Evolutionary conservation across 495 filamentous ascomycete species (phyloP).

Genomic region (Oidiodendron maius): DNA sequence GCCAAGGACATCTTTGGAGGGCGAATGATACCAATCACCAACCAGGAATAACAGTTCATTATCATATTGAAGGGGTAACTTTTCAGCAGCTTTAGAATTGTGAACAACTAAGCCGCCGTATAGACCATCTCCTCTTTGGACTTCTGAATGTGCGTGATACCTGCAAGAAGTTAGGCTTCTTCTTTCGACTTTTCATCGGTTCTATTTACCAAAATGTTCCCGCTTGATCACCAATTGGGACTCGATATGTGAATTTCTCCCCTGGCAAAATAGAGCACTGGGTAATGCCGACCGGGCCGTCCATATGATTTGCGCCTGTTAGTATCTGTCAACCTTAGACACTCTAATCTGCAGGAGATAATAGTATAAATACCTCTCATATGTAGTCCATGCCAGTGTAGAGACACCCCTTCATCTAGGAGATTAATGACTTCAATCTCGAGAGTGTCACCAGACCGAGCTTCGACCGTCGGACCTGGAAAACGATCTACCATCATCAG

Average conservation of each 20-base stretch:
- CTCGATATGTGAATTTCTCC: slow-evolving; percentile 42
- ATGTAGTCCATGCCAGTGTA: slow-evolving; percentile 55
- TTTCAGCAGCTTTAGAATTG: slow-evolving; percentile 27
- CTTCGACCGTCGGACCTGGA: slow-evolving; percentile 55
- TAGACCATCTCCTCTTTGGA: slow-evolving; percentile 41
- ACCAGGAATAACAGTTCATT: slow-evolving; percentile 38
- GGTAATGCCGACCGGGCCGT: slow-evolving; percentile 52
- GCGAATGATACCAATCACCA: slow-evolving; percentile 48
- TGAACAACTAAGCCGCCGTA: slow-evolving; percentile 52
- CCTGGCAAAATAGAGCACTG: slow-evolving; percentile 41
- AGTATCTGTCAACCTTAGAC: background rate
- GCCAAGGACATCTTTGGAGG: slow-evolving; percentile 27
- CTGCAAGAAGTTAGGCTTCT: background rate
- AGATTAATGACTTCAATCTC: slow-evolving; percentile 53
- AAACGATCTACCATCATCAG: slow-evolving; percentile 8
- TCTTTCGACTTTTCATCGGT: background rate
- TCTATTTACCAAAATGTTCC: slow-evolving; percentile 34
- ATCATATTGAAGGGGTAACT: slow-evolving; percentile 6
- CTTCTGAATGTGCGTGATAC: slow-evolving; percentile 30
- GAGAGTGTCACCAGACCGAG: slow-evolving; percentile 58
- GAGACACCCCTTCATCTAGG: slow-evolving; percentile 37
- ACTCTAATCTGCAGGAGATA: background rate
- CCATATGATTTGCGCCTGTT: slow-evolving; percentile 52
- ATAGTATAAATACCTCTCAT: slow-evolving; percentile 20
- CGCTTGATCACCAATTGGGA: slow-evolving; percentile 39